Evolutionary conservation across 2,329 filamentous ascomycete species (phyloP).

Genomic region (Ophiostoma sp.): DNA sequence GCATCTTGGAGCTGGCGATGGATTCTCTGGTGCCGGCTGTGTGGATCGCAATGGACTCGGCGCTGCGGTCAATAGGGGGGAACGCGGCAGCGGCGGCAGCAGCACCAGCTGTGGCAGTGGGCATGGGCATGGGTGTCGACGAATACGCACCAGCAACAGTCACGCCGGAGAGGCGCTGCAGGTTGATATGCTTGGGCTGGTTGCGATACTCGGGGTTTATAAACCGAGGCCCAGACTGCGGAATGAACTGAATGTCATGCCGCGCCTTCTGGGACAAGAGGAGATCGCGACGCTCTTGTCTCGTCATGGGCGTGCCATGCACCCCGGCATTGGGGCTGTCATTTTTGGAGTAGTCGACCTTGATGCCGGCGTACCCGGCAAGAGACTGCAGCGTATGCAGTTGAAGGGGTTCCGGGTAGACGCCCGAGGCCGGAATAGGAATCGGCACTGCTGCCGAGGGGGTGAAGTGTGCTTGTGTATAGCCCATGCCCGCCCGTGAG

Average conservation of each 20-base stretch:
- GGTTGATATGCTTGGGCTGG: background rate
- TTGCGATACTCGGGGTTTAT: background rate
- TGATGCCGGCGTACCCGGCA: background rate
- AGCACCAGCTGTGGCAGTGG: background rate
- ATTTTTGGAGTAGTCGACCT: background rate
- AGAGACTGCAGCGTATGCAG: background rate
- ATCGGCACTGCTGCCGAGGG: background rate
- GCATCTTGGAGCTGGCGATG: background rate
- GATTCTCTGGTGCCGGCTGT: background rate
- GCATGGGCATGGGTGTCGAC: background rate
- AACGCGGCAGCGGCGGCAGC: background rate
- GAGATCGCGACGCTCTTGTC: background rate
- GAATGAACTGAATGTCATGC: background rate
- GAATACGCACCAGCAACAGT: too few species aligned
- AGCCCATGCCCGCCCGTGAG: conserved; percentile 6
- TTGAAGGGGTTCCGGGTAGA: background rate
- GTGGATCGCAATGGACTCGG: background rate
- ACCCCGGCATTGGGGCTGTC: background rate
- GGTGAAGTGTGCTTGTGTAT: background rate
- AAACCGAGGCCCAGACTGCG: background rate
- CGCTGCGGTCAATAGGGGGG: background rate
- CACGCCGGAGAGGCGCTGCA: background rate
- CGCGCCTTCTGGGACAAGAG: background rate
- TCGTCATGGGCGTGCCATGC: background rate
- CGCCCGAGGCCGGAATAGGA: background rate